phyloP scores from a whole-genome alignment of 352 stramenopile species.

The Phytophthora tubulina region DNA sequence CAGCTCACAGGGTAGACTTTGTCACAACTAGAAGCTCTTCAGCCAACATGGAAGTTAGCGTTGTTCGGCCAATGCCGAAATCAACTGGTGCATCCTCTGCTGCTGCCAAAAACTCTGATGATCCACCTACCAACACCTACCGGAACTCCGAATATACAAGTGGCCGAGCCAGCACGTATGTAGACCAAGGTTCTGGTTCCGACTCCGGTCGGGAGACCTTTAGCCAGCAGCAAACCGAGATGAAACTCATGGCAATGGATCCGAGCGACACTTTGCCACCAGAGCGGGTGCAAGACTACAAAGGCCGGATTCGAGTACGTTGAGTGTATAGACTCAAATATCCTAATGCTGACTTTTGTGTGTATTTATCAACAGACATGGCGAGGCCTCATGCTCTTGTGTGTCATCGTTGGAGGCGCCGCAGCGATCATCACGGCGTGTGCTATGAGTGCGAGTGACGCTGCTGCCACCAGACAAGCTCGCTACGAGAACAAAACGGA shows the following conservation, averaged over 20 bases:
- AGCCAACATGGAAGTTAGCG: conserved; percentile 36
- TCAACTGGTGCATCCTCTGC: conserved; percentile 2
- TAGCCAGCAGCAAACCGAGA: conserved; percentile 51
- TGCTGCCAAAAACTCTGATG: not conserved
- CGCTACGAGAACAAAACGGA: conserved; percentile 41
- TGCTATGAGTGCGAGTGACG: conserved; percentile 41
- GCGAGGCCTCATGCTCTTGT: conserved; percentile 61
- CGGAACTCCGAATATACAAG: conserved; percentile 40
- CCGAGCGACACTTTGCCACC: conserved; percentile 32
- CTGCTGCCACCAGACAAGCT: conserved; percentile 24
- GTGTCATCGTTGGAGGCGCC: conserved; percentile 50
- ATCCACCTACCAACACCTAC: conserved; percentile 18
- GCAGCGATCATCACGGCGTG: conserved; percentile 56
- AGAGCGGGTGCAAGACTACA: conserved; percentile 68
- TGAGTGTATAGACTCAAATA: not conserved
- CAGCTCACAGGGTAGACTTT: not conserved
- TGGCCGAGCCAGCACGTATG: conserved; percentile 29
- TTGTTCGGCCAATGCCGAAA: conserved; percentile 36
- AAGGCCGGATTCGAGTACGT: conserved; percentile 65
- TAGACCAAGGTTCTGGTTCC: conserved; percentile 23
- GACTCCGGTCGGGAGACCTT: conserved; percentile 29
- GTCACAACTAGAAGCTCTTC: not conserved
- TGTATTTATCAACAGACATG: conserved; percentile 46
- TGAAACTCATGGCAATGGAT: conserved; percentile 69
- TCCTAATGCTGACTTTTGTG: conserved; percentile 1